Conservation (phyloP, 139 green algal genomes). For the Tetraselmis striata region DNA sequence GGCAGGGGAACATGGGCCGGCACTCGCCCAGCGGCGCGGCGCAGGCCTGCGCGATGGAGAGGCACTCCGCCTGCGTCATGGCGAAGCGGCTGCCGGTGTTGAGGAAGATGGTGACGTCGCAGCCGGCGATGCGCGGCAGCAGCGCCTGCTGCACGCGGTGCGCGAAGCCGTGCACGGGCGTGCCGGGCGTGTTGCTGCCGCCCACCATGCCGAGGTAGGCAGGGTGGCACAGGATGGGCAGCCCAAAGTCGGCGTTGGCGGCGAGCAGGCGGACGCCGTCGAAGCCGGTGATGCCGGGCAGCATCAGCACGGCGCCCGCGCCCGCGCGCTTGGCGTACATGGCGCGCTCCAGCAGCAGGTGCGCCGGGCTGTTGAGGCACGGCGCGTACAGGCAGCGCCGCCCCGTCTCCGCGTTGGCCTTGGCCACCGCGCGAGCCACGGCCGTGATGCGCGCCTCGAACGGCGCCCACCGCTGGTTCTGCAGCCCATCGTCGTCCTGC, state of each 20-base stretch:
- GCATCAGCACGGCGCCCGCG: conserved; percentile 22
- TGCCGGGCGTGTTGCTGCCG: background rate
- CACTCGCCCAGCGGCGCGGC: background rate
- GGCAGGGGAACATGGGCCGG: conserved; percentile 9
- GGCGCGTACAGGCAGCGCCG: conserved; percentile 27
- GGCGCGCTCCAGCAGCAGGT: conserved; percentile 18
- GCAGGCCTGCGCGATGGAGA: conserved; percentile 12
- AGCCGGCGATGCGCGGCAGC: conserved; percentile 15
- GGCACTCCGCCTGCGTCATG: conserved; percentile 23
- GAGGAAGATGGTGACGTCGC: conserved; percentile 27
- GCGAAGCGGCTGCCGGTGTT: conserved; percentile 25
- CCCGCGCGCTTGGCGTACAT: conserved; percentile 22
- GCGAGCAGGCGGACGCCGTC: conserved; percentile 21
- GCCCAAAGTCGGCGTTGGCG: conserved; percentile 16
- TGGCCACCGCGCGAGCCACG: conserved; percentile 11
- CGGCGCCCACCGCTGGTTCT: conserved; percentile 25
- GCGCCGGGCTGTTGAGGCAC: conserved; percentile 18
- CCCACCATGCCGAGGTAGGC: conserved; percentile 18
- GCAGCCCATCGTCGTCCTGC: conserved; percentile 25
- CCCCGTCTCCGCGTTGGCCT: conserved; percentile 25
- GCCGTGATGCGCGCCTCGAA: conserved; percentile 24
- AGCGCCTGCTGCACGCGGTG: conserved; percentile 8
- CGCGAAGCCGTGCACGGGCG: conserved; percentile 15
- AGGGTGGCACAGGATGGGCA: conserved; percentile 28
- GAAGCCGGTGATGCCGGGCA: conserved; percentile 29